These are phyloP conservation scores for Globomyces pollinis-pini DNA, from an alignment of 192 early-diverging fungal genomes.

Conservation along the genomic window DNA sequence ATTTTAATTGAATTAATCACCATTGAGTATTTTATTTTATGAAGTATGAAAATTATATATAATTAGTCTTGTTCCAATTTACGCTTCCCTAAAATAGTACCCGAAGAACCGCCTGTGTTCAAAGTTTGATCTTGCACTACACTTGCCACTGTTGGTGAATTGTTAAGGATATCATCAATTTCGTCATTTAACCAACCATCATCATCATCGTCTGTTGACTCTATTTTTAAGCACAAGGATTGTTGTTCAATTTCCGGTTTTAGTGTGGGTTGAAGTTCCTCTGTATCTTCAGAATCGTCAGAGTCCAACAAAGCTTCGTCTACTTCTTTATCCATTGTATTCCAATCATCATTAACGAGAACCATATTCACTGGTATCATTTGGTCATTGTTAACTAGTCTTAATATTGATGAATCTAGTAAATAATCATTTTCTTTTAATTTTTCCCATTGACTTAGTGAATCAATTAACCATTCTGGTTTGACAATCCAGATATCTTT, in stretches of 20 bases:
- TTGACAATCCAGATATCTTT: conserved; percentile 42
- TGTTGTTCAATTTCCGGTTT: background rate
- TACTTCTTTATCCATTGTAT: conserved; percentile 22
- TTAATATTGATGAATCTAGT: conserved; percentile 27
- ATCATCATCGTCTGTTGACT: conserved; percentile 5
- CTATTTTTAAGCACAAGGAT: background rate
- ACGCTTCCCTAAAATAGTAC: too few species aligned
- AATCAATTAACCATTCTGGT: conserved; percentile 63
- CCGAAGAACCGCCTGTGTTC: too few species aligned
- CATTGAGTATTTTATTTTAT: too few species aligned
- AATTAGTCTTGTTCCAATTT: too few species aligned
- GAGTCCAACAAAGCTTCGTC: conserved; percentile 13
- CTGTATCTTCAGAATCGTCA: conserved; percentile 7
- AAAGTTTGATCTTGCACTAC: too few species aligned
- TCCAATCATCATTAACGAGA: conserved; percentile 35
- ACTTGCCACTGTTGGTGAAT: too few species aligned
- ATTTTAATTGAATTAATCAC: too few species aligned
- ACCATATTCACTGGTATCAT: conserved; percentile 24
- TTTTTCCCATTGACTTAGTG: conserved; percentile 60
- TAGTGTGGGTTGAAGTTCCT: background rate
- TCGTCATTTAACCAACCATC: conserved; percentile 9
- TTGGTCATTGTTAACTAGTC: conserved; percentile 22
- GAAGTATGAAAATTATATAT: too few species aligned
- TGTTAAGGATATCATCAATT: conserved; percentile 12
- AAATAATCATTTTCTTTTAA: conserved; percentile 62